A percentile compares a stretch with the other conserved stretches of the same genome.
Conservation (phyloP, 768 basidiomycete genomes). For the Boletus patriciae region DNA sequence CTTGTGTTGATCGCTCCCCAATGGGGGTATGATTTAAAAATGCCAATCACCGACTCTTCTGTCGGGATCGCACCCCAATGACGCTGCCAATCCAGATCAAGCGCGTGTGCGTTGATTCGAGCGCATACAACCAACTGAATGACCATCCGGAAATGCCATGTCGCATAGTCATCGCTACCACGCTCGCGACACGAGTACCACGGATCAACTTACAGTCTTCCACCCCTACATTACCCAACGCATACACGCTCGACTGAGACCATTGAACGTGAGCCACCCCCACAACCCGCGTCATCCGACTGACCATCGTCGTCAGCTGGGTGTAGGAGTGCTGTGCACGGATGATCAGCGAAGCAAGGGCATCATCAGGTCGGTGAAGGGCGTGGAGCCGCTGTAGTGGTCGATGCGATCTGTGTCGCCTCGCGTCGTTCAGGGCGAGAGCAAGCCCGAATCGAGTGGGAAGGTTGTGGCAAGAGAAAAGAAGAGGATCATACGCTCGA, state of each 20-base stretch:
- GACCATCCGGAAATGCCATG: too few relatives aligned
- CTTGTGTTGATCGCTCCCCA: not conserved
- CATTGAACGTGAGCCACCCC: slow-evolving; percentile 6
- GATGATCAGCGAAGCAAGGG: not conserved
- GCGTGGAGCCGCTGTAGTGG: not conserved
- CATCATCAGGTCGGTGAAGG: not conserved
- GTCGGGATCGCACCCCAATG: too few relatives aligned
- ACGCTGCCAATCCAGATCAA: not conserved
- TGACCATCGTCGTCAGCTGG: not conserved
- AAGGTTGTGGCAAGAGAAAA: not conserved
- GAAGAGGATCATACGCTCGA: too few relatives aligned
- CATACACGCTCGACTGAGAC: not conserved
- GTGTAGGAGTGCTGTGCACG: slow-evolving; percentile 5
- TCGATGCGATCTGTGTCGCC: not conserved
- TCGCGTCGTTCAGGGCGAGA: not conserved
- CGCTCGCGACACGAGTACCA: not conserved
- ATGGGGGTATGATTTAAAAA: too few relatives aligned
- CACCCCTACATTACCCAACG: not conserved
- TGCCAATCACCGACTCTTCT: too few relatives aligned
- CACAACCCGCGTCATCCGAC: not conserved
- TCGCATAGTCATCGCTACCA: not conserved
- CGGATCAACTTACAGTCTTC: not conserved
- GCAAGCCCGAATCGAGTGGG: not conserved
- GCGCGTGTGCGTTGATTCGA: not conserved
- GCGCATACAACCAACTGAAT: slow-evolving; percentile 2